Evolutionary conservation across 768 basidiomycete species (phyloP), one percentile per base, ranked within the genome.

Genomic region (Ephemerocybe angulata): DNA sequence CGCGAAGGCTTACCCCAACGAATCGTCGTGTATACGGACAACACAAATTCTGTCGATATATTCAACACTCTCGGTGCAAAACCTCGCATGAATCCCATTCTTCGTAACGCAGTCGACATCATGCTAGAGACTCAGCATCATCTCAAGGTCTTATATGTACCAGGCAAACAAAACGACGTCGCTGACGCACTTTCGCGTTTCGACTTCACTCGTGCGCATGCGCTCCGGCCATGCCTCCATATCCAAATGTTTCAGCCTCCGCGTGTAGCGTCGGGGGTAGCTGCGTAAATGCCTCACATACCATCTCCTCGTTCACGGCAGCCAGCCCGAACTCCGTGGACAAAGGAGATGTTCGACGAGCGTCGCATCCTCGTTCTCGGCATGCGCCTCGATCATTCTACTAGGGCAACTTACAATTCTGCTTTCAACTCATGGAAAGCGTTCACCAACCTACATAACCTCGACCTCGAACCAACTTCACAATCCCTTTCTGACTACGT

Each of bases 401-500:
- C 68, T 0, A 12, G 42, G 10, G 24, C 27, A 1, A 56, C 60
- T 3, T 74, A 74, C 38, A 50, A 60, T 0, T 74, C 72, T 0
- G 63, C 65, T 0, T 49, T 71, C 0, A 72, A 72, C n/a, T 74
- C 71, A 0, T 72, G 60, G 6, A 12, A 71, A 6, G 56, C 54
- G 0, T 75, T 75, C 25, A 62, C 65, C n/a, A 17, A 50, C 0
- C 10, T 66, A 0, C 72, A 73, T 44, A 15, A 65, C 8, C 43
- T 73, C 3, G 55, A 63, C 3, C 25, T 68, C 13, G 59, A 68
- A 15, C 74, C 70, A 0, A 72, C 71, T 0, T 33, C 52, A 0
- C 69, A 76, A 33, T 74, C 74, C 0, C 55, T 80, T 0, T 65
- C 65, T 10, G 68, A 71, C 37, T 79, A 62, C 60, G 60, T 63